Conservation (phyloP, 2,329 filamentous ascomycete species). For the Thermothelomyces thermophilus region DNA sequence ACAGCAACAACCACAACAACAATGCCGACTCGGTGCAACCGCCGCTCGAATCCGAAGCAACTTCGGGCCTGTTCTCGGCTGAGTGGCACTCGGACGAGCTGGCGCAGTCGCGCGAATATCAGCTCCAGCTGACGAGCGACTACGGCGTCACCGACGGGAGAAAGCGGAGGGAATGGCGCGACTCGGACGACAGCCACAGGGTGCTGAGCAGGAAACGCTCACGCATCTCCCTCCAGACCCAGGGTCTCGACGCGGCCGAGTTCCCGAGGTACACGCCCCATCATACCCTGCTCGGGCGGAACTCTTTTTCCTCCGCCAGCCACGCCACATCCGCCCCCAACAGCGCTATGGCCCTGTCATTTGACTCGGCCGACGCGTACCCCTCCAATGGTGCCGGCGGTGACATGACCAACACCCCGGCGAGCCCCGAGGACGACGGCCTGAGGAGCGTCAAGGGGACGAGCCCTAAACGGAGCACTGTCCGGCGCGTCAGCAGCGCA, state of each 20-base stretch:
- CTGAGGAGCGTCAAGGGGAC: too few species aligned
- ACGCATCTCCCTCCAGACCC: not conserved
- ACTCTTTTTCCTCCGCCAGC: not conserved
- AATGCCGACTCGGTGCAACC: not conserved
- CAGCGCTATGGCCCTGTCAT: not conserved
- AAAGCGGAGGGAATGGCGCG: not conserved
- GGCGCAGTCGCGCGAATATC: not conserved
- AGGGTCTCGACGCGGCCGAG: not conserved
- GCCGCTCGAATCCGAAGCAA: not conserved
- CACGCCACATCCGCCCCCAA: not conserved
- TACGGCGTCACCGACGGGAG: not conserved
- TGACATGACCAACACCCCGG: not conserved
- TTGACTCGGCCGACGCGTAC: not conserved
- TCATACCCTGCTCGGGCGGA: not conserved
- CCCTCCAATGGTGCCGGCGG: not conserved
- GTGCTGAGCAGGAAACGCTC: not conserved
- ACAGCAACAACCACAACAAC: too few species aligned
- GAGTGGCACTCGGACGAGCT: not conserved
- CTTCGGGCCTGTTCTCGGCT: not conserved
- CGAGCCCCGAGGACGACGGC: not conserved
- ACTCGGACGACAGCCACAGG: not conserved
- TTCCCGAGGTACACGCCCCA: not conserved
- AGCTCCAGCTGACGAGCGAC: not conserved
- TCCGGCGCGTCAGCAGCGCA: not conserved
- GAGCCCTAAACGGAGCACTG: too few species aligned